Evolutionary conservation across 208 protist species (phyloP).

Genomic region (Paratrypanosoma confusum): DNA sequence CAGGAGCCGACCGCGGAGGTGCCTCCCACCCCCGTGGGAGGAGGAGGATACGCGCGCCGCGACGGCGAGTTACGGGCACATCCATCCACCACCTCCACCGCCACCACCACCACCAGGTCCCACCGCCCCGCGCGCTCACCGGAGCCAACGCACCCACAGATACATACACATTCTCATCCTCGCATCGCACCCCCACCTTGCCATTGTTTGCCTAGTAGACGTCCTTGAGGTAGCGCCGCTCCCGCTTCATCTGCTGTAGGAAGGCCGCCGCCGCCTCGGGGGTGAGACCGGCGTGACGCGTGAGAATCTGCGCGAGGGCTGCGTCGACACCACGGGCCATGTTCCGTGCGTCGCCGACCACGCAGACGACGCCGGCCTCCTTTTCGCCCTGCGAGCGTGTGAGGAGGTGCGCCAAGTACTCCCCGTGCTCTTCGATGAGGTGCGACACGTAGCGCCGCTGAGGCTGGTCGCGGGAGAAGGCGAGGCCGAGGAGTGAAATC

Average conservation of each 20-base stretch:
- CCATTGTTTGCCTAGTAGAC: too few relatives aligned
- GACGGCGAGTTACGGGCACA: too few relatives aligned
- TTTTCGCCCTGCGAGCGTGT: conserved; percentile 14
- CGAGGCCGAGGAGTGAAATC: conserved; percentile 51
- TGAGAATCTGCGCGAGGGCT: conserved; percentile 52
- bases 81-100: too few relatives aligned
- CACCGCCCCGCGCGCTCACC: too few relatives aligned
- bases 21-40: too few relatives aligned
- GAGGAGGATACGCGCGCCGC: too few relatives aligned
- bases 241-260: conserved; percentile 58
- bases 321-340: conserved; percentile 90
- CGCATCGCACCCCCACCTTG: too few relatives aligned
- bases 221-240: conserved; percentile 85
- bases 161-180: too few relatives aligned
- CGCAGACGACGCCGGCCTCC: conserved; percentile 57
- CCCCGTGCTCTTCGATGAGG: conserved; percentile 62
- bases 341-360: conserved; percentile 83
- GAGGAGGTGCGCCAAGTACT: conserved; percentile 39
- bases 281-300: conserved; percentile 44
- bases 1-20: too few relatives aligned
- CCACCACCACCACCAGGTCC: too few relatives aligned
- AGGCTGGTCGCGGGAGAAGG: conserved; percentile 78
- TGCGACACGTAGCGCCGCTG: conserved; percentile 81
- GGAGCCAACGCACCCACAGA: too few relatives aligned
- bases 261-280: conserved; percentile 47